Conservation (phyloP, 2,329 filamentous ascomycete genomes). For the Didymosphaeria variabile region DNA sequence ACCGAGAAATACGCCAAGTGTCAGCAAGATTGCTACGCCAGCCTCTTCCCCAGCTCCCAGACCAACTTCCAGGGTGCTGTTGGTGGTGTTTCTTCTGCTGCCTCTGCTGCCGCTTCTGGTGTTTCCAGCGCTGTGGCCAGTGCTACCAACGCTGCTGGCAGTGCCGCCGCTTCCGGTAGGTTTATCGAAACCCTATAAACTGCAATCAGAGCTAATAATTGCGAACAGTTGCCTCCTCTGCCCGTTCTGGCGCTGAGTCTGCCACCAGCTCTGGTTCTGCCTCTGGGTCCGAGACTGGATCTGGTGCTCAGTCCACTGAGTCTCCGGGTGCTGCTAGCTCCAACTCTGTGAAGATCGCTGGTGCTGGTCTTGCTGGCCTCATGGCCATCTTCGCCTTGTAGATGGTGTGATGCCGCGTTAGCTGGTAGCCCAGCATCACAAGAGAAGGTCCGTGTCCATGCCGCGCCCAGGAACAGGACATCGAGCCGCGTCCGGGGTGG, state of each 20-base stretch:
- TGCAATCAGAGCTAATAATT: slow-evolving; percentile 18
- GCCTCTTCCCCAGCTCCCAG: slow-evolving; percentile 57
- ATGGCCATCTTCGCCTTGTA: slow-evolving; percentile 51
- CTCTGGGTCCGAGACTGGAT: slow-evolving; percentile 35
- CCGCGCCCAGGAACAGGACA: slow-evolving; percentile 15
- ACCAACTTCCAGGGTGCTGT: slow-evolving; percentile 24
- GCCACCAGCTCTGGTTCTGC: slow-evolving; percentile 32
- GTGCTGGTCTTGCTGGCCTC: slow-evolving; percentile 49
- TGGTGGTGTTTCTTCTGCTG: slow-evolving; percentile 24
- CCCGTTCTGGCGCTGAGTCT: slow-evolving; percentile 19
- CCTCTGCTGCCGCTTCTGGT: slow-evolving; percentile 26
- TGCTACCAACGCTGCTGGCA: slow-evolving; percentile 23
- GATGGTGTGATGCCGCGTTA: background rate
- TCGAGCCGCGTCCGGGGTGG: slow-evolving; percentile 21
- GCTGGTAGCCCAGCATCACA: slow-evolving; percentile 2
- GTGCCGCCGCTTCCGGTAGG: slow-evolving; percentile 18
- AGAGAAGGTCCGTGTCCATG: slow-evolving; percentile 4
- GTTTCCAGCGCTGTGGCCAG: slow-evolving; percentile 31
- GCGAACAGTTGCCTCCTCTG: slow-evolving; percentile 21
- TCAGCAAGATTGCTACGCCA: slow-evolving; percentile 59
- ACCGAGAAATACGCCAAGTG: slow-evolving; percentile 59
- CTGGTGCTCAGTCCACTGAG: slow-evolving; percentile 26
- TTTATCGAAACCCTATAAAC: background rate
- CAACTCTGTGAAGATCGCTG: slow-evolving; percentile 41
- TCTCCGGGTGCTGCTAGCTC: slow-evolving; percentile 41